Base-by-base conservation (phyloP, 176 grass and related monocot species). In the Cenchrus purpureus region DNA sequence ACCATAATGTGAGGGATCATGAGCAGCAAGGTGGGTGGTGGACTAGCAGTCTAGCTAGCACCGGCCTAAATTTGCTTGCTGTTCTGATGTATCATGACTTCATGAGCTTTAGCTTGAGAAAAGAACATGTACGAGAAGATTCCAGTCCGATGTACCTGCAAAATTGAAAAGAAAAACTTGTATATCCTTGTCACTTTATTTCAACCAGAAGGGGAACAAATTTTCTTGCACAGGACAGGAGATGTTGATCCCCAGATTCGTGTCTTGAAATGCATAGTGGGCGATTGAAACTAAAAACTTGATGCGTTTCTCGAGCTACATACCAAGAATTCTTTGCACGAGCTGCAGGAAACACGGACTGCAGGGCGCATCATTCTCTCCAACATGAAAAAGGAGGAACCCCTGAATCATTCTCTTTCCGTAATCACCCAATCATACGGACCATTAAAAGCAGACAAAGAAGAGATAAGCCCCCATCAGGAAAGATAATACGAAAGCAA, bases 301-400 rank as follows among this genome's bases (percentile, higher is more conserved):
- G 22, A 25, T 25, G 22, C 22, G 22, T 25, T 25, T 25, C 22
- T 25, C 22, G 22, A 55, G 79, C 43, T 49, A 25, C 2, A 25
- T 25, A 25, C 22, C n/a, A 7, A 59, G 76, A 77, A 82, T 78
- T 51, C 49, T 83, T 78, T 3, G 14, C 58, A 78, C 58, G 17
- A 72, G 13, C 40, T 48, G 58, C 88, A 10, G 65, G 15, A 90
- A 90, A 83, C 79, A 44, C 74, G 88, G 88, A 25, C 22, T 25
- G 22, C 22, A 25, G 22, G 22, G 22, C 17, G 50, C 82, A 90
- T 86, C 43, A 79, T 79, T 83, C 12, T 83, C 66, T 83, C 58
- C 64, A 54, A 51, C 57, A 78, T 16, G 10, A 73, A 32, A 57
- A 84, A 82, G 64, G 49, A 37, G 56, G 31, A 9, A 51, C 12